phyloP scores from a whole-genome alignment of 2,329 filamentous ascomycete species.

The Trichophaea hybrida region DNA sequence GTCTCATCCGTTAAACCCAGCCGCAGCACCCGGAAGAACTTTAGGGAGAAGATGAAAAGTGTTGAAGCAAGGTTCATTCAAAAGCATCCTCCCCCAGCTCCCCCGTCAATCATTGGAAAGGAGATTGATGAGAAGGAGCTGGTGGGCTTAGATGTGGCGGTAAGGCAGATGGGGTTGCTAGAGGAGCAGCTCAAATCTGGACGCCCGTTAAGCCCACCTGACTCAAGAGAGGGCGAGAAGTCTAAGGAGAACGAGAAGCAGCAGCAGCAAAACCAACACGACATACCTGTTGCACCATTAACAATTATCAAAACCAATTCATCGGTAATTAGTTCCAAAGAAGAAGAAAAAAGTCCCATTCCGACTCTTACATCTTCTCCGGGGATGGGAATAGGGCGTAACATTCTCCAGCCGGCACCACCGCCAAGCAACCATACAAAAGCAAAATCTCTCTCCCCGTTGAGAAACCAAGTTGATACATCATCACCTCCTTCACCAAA shows the following conservation, averaged over 20 bases:
- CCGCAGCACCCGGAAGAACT: constrained; percentile 7
- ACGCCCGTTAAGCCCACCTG: constrained; percentile 17
- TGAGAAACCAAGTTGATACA: constrained; percentile 16
- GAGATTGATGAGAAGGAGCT: constrained; percentile 9
- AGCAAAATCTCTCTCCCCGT: constrained; percentile 18
- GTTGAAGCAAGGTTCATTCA: constrained; percentile 6
- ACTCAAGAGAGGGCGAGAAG: constrained; percentile 20
- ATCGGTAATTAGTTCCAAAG: background rate
- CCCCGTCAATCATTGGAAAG: background rate
- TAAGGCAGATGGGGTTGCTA: constrained; percentile 18
- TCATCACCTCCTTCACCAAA: background rate
- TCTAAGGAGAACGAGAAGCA: constrained; percentile 5
- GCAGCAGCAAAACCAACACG: constrained; percentile 2
- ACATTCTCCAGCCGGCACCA: background rate
- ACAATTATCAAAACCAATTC: background rate
- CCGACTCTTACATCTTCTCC: background rate
- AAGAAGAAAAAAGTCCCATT: background rate
- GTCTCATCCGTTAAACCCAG: background rate
- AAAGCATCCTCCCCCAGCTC: background rate
- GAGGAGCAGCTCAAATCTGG: constrained; percentile 15
- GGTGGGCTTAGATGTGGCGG: constrained; percentile 19
- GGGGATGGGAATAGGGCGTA: background rate
- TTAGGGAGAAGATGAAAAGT: constrained; percentile 9
- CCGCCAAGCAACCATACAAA: constrained; percentile 9
- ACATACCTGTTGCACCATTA: background rate